These are phyloP conservation scores for Penicillium digitatum DNA, from an alignment of 2,329 filamentous ascomycete genomes.

Conservation along the genomic window DNA sequence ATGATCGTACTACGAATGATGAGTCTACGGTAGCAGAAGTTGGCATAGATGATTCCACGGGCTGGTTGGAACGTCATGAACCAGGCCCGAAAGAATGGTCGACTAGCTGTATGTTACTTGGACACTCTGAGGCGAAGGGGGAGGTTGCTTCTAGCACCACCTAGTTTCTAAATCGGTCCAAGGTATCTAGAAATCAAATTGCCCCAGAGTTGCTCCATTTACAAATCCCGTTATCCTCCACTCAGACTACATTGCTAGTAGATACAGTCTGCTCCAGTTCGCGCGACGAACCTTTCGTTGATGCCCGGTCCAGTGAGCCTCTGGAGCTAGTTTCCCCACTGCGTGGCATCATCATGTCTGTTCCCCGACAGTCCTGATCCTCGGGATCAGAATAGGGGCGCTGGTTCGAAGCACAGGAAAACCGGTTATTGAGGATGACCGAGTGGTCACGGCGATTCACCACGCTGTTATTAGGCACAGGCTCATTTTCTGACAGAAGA, in stretches of 20 bases:
- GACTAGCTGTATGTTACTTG: too few relatives aligned
- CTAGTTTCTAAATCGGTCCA: too few relatives aligned
- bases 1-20: too few relatives aligned
- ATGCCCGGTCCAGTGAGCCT: neutral
- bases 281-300: constrained; percentile 2
- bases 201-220: neutral
- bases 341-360: constrained; percentile 8
- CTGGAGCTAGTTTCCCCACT: neutral
- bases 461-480: constrained; percentile 35
- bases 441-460: constrained; percentile 27
- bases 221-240: neutral
- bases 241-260: constrained; percentile 2
- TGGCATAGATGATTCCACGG: too few relatives aligned
- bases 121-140: too few relatives aligned
- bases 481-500: constrained; percentile 35
- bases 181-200: too few relatives aligned
- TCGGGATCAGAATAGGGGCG: neutral
- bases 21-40: too few relatives aligned
- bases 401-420: constrained; percentile 22
- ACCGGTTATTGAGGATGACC: constrained; percentile 36
- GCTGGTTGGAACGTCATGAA: too few relatives aligned
- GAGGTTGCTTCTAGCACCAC: too few relatives aligned
- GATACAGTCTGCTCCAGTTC: neutral
- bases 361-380: neutral
- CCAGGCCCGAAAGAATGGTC: too few relatives aligned